Evolutionary conservation across 768 basidiomycete species (phyloP).

Genomic region (Paxillus involutus): DNA sequence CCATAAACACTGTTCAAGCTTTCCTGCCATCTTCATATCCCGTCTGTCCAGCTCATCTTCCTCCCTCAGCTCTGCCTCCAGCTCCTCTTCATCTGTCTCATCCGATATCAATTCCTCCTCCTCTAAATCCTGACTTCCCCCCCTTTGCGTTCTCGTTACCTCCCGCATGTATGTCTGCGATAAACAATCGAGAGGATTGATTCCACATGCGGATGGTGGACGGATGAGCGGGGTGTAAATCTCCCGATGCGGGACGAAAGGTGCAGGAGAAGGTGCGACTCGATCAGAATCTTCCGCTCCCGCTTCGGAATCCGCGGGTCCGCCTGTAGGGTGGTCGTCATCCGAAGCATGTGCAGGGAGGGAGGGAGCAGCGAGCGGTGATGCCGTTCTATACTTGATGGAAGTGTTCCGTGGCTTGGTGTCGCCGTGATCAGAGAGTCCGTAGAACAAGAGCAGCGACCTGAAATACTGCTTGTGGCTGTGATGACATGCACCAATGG

Average conservation of each 20-base stretch:
- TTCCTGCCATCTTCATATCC: slow-evolving; percentile 33
- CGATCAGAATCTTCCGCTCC: not conserved
- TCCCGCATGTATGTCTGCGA: slow-evolving; percentile 24
- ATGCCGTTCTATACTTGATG: not conserved
- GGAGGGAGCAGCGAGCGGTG: not conserved
- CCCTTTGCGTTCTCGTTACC: slow-evolving; percentile 15
- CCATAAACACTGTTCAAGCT: slow-evolving; percentile 47
- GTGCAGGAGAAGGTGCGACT: not conserved
- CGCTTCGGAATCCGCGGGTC: slow-evolving; percentile 3
- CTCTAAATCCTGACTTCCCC: slow-evolving; percentile 14
- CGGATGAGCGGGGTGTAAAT: slow-evolving; percentile 38
- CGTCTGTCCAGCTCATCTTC: slow-evolving; percentile 41
- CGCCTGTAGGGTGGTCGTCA: slow-evolving; percentile 12
- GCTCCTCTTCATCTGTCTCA: slow-evolving; percentile 37
- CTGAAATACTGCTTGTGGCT: slow-evolving; percentile 44
- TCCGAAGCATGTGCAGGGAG: slow-evolving; percentile 9
- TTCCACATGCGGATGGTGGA: slow-evolving; percentile 22
- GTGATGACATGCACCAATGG: slow-evolving; percentile 40
- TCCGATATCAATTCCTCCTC: slow-evolving; percentile 29
- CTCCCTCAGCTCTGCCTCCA: slow-evolving; percentile 40
- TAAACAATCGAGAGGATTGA: slow-evolving; percentile 12
- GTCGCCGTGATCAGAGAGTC: not conserved
- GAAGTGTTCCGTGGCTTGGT: not conserved
- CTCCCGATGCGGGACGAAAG: slow-evolving; percentile 26
- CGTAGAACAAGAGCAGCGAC: slow-evolving; percentile 25